Conservation (phyloP, 305 asterid species). For the Rubia occidens region DNA sequence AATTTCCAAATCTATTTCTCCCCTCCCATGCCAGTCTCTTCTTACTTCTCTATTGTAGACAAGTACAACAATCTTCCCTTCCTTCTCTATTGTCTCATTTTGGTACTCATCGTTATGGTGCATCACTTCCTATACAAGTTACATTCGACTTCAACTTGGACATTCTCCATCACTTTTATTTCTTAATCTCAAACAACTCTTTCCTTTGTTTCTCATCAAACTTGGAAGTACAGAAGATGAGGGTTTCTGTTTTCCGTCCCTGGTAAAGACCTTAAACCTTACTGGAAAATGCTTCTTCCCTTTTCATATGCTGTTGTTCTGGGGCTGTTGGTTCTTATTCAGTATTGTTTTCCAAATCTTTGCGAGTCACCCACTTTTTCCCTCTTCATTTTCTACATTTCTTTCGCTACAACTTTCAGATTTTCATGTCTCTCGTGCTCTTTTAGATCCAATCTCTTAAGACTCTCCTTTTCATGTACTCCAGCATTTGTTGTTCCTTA, state of each 20-base stretch:
- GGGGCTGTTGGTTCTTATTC: too few species aligned
- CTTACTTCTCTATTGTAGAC: too few species aligned
- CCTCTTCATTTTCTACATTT: too few species aligned
- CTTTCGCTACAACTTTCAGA: conserved; percentile 15
- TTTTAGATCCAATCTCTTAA: conserved; percentile 72
- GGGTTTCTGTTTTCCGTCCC: conserved; percentile 52
- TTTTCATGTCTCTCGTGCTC: conserved; percentile 13
- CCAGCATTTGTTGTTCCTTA: conserved; percentile 69
- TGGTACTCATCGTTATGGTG: conserved; percentile 59
- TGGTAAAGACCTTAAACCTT: conserved; percentile 55
- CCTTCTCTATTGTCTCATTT: conserved; percentile 73
- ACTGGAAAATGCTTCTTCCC: too few species aligned
- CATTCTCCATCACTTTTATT: too few species aligned
- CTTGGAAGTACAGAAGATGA: conserved; percentile 60
- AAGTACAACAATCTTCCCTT: conserved; percentile 71
- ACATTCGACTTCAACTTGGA: conserved; percentile 20
- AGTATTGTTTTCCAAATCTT: too few species aligned
- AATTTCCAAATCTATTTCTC: too few species aligned
- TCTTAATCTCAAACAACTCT: too few species aligned
- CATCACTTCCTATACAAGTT: conserved; percentile 76
- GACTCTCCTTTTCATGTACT: conserved; percentile 87
- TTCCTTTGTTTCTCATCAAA: conserved; percentile 15
- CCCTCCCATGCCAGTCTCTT: too few species aligned
- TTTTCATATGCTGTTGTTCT: too few species aligned
- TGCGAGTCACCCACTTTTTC: too few species aligned